A percentile compares a stretch with the other conserved stretches of the same genome.
Conservation (phyloP, 164 flowering plant genomes). For the Piper longum region DNA sequence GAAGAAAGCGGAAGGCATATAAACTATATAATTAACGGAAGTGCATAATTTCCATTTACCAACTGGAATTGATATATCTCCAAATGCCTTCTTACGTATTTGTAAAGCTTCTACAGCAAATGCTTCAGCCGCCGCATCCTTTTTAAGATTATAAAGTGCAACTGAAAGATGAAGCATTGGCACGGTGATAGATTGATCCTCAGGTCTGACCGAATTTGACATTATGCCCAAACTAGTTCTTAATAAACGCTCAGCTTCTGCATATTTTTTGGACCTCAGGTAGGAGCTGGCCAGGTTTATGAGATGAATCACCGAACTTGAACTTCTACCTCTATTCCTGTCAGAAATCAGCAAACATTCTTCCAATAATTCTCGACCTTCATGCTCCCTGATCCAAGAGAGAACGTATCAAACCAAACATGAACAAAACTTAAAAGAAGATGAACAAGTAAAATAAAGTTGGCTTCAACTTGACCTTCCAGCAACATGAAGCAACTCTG, state of each 20-base stretch:
- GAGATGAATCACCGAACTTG: conserved; percentile 55
- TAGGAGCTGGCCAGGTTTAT: conserved; percentile 77
- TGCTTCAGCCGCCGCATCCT: conserved; percentile 64
- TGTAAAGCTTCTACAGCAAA: conserved; percentile 47
- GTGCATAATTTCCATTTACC: conserved; percentile 28
- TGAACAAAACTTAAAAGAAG: background rate
- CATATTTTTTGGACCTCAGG: conserved; percentile 59
- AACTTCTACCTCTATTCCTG: conserved; percentile 59
- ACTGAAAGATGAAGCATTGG: conserved; percentile 84
- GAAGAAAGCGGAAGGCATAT: background rate
- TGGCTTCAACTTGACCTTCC: conserved; percentile 49
- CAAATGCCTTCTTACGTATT: conserved; percentile 75
- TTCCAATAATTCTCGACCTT: conserved; percentile 67
- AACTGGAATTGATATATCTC: conserved; percentile 60
- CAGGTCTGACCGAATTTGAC: conserved; percentile 31
- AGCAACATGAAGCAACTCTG: conserved; percentile 66
- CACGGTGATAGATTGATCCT: conserved; percentile 54
- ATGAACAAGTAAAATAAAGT: background rate
- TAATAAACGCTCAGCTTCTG: conserved; percentile 74
- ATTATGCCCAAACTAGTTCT: conserved; percentile 50
- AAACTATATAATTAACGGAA: too few species aligned
- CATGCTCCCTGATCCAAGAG: conserved; percentile 36
- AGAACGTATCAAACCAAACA: background rate
- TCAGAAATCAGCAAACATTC: conserved; percentile 69
- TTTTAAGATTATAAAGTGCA: conserved; percentile 51